Percentiles rank a stretch among this genome's conserved stretches.
These are phyloP conservation scores for Botryotinia calthae DNA, from an alignment of 2,329 filamentous ascomycete species.

Conservation along the genomic window DNA sequence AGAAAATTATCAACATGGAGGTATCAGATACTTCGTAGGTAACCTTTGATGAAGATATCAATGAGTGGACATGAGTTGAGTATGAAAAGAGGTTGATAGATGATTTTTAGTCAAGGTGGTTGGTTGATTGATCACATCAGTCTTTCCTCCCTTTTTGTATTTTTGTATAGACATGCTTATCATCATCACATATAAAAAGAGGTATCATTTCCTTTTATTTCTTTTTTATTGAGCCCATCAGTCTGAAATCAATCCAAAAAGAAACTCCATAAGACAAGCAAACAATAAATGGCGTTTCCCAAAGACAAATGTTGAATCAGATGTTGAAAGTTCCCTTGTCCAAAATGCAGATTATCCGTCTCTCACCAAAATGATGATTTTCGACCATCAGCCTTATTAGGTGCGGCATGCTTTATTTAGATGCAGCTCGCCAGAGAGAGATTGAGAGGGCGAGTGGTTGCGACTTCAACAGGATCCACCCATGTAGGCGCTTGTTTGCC, in stretches of 20 bases:
- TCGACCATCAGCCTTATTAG: constrained; percentile 16
- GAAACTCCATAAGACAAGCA: neutral
- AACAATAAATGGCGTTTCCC: constrained; percentile 3
- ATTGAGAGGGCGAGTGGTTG: neutral
- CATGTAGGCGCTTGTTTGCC: constrained; percentile 17
- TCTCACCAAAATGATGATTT: neutral
- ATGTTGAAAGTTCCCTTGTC: neutral
- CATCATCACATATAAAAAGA: neutral
- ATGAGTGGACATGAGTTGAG: neutral
- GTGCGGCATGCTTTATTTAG: neutral
- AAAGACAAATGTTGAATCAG: neutral
- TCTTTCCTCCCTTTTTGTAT: neutral
- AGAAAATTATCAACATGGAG: neutral
- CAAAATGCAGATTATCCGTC: neutral
- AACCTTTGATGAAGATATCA: neutral
- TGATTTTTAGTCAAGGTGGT: neutral
- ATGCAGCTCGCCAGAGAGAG: constrained; percentile 4
- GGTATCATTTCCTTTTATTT: neutral
- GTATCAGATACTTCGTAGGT: neutral
- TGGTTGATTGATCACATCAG: neutral
- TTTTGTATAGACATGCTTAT: neutral
- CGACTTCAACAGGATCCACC: constrained; percentile 10
- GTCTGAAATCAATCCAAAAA: neutral
- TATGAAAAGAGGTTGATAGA: neutral
- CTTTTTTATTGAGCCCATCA: neutral